phyloP scores from a whole-genome alignment of 1,139 yeast genomes.

The Hyphopichia khmerensis region DNA sequence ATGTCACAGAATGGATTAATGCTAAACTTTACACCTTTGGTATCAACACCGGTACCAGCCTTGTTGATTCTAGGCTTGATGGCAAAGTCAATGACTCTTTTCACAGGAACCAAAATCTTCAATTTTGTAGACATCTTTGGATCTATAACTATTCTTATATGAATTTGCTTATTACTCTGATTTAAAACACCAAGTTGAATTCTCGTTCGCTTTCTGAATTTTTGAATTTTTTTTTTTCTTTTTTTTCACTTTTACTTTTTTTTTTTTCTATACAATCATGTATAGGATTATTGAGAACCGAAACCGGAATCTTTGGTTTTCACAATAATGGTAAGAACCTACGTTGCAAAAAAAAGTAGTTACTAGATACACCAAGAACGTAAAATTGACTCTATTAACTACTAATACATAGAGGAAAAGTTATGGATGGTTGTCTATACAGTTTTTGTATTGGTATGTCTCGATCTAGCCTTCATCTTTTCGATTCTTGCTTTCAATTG shows the following conservation, averaged over 20 bases:
- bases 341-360: neutral
- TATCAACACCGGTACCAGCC: conserved; percentile 81
- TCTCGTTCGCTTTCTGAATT: neutral
- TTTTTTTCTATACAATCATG: too few relatives aligned
- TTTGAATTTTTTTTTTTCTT: neutral
- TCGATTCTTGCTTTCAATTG: conserved; percentile 85
- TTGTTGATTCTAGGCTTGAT: conserved; percentile 91
- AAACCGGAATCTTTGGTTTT: neutral
- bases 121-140: conserved; percentile 50
- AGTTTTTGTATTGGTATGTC: conserved; percentile 15
- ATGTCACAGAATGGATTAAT: conserved; percentile 98
- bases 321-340: neutral
- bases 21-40: conserved; percentile 87
- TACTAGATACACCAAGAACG: too few relatives aligned
- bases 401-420: neutral
- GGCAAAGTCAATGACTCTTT: conserved; percentile 92
- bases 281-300: too few relatives aligned
- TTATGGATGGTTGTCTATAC: neutral
- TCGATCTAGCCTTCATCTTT: conserved; percentile 75
- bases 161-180: too few relatives aligned
- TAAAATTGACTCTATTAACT: neutral
- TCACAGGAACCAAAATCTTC: conserved; percentile 87
- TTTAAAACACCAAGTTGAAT: neutral
- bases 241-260: neutral
- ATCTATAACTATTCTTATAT: too few relatives aligned